phyloP scores from a whole-genome alignment of 306 rosid species.

The Cucurbita maxima region DNA sequence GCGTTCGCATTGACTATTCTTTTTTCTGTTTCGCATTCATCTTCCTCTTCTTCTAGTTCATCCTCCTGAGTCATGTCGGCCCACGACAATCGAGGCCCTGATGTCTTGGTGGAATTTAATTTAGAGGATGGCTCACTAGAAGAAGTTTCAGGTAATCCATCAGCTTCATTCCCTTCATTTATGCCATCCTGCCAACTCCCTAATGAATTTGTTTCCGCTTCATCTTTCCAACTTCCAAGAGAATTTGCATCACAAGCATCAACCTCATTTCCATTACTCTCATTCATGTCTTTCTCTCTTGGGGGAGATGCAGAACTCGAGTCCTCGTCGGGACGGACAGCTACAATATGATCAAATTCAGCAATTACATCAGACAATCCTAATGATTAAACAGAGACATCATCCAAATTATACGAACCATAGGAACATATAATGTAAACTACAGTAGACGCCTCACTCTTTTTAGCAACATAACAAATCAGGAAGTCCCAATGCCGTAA shows the following conservation, averaged over 20 bases:
- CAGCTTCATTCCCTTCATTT: constrained; percentile 11
- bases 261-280: constrained; percentile 11
- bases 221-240: constrained; percentile 45
- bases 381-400: background rate
- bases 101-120: constrained; percentile 13
- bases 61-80: constrained; percentile 97
- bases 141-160: constrained; percentile 10
- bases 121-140: constrained; percentile 6
- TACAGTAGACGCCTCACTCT: background rate
- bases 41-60: constrained; percentile 51
- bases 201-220: constrained; percentile 14
- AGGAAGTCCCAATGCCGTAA: background rate
- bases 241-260: constrained; percentile 39
- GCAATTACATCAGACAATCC: constrained; percentile 1
- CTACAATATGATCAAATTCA: constrained; percentile 19
- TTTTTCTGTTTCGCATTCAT: constrained; percentile 15
- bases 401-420: background rate
- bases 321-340: background rate
- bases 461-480: background rate
- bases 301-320: background rate
- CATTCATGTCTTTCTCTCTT: background rate
- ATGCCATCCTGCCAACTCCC: constrained; percentile 27
- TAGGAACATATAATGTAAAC: background rate
- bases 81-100: constrained; percentile 54
- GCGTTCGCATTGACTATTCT: constrained; percentile 18